Evolutionary conservation across 202 grass and related monocot genomes (phyloP), one percentile per base, ranked within the genome.

Genomic region (Schoenoplectus tabernaemontani): DNA sequence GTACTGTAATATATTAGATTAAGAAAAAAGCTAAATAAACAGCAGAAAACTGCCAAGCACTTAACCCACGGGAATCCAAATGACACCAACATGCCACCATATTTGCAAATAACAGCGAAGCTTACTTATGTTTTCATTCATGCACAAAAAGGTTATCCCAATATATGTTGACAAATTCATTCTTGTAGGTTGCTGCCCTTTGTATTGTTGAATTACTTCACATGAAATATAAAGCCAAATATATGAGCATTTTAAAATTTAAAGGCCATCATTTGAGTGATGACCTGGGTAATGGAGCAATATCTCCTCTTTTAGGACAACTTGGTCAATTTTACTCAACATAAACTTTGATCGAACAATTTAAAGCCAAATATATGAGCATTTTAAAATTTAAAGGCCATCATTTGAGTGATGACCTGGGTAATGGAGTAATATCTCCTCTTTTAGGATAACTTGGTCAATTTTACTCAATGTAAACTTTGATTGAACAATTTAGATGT

Each of bases 1-100:
- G 91, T 56, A 87, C 96, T 99, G 72, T 57, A 84, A 64, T 79
- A 81, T 62, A 44, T 58, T 12, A 23, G 44, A 64, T 30, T 80
- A 64, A 80, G 32, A 16, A 65, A 63, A 50, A 32, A 42, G 32
- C 12, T 36, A 59, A 80, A 65, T 34, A 47, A 75, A 34, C 68
- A 74, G 3, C 13, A 64, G 10, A 13, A 43, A 24, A 74, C 34
- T 54, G 53, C 16, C 70, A 33, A 53, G 15, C 5, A 34, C 26
- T 53, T 50, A 53, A 73, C 9, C 24, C 44, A 73, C 17, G 7
- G 17, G 46, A 53, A 47, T 33, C 2, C 70, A 34, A 19, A 75
- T 74, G n/a, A 74, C 46, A 53, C 70, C 15, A 34, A 36, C 24
- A 53, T 54, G 70, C 2, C 8, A 41, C 32, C 64, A 68, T 34